These are phyloP conservation scores for Alternaria sp. DNA, from an alignment of 2,329 filamentous ascomycete species.

Conservation along the genomic window DNA sequence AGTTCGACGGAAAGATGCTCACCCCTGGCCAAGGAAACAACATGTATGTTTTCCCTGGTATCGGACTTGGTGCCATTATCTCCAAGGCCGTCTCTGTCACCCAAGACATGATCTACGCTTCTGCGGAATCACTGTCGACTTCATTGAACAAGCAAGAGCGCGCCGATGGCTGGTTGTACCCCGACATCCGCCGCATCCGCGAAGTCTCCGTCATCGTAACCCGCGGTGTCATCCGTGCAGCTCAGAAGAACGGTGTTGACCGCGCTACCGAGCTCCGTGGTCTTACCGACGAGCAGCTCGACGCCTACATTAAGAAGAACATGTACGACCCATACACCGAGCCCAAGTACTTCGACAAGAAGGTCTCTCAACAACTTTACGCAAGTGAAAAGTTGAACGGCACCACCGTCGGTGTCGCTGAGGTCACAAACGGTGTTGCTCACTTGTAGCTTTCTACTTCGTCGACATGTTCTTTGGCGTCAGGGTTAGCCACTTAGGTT, in stretches of 20 bases:
- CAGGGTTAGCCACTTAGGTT: neutral
- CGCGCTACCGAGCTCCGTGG: conserved; percentile 65
- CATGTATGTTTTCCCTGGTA: conserved; percentile 95
- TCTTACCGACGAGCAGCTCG: conserved; percentile 71
- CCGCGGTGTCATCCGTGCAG: conserved; percentile 90
- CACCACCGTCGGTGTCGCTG: conserved; percentile 32
- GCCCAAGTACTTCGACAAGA: conserved; percentile 49
- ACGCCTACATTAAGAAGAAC: conserved; percentile 65
- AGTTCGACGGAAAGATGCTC: conserved; percentile 53
- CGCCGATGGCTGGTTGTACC: conserved; percentile 86
- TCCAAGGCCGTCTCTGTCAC: conserved; percentile 86
- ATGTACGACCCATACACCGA: conserved; percentile 62
- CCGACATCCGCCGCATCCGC: conserved; percentile 86
- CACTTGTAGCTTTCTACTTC: conserved; percentile 36
- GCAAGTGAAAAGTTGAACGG: conserved; percentile 30
- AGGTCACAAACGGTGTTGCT: conserved; percentile 37
- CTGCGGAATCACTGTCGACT: conserved; percentile 79
- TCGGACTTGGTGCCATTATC: conserved; percentile 91
- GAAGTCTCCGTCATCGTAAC: conserved; percentile 88
- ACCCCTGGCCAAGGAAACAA: conserved; percentile 73
- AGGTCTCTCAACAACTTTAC: conserved; percentile 42
- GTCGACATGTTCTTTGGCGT: conserved; percentile 16
- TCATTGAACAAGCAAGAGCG: conserved; percentile 83
- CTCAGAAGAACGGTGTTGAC: conserved; percentile 74
- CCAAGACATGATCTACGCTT: conserved; percentile 96